These are phyloP conservation scores for Candida andamanensis DNA, from an alignment of 805 yeast species.

Conservation along the genomic window DNA sequence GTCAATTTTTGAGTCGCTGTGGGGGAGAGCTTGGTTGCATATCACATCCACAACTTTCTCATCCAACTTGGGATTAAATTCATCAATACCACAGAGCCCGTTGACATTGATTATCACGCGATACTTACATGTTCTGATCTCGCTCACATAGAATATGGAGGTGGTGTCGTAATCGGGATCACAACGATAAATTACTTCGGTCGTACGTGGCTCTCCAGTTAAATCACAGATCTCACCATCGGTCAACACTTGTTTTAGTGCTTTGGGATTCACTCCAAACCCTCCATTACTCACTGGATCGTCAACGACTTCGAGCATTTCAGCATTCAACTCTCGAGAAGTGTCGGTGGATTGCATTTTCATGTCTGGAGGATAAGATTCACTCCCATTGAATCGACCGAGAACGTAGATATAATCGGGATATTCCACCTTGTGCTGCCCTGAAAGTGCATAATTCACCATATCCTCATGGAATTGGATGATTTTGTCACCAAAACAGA, in stretches of 20 bases:
- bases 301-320: slow-evolving; percentile 23
- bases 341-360: slow-evolving; percentile 19
- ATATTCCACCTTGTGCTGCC: slow-evolving; percentile 23
- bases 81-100: slow-evolving; percentile 39
- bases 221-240: slow-evolving; percentile 58
- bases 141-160: slow-evolving; percentile 39
- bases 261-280: slow-evolving; percentile 18
- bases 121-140: slow-evolving; percentile 55
- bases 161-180: slow-evolving; percentile 22
- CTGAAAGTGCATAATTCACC: slow-evolving; percentile 18
- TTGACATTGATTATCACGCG: slow-evolving; percentile 48
- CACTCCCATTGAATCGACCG: slow-evolving; percentile 29
- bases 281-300: slow-evolving; percentile 13
- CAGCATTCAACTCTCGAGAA: slow-evolving; percentile 12
- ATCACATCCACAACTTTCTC: slow-evolving; percentile 23
- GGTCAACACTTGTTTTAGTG: slow-evolving; percentile 30
- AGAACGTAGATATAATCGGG: slow-evolving; percentile 32
- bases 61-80: slow-evolving; percentile 23
- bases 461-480: slow-evolving; percentile 43
- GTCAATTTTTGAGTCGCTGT: slow-evolving; percentile 1
- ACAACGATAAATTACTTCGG: slow-evolving; percentile 57
- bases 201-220: slow-evolving; percentile 46
- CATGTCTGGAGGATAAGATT: slow-evolving; percentile 9
- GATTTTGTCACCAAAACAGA: slow-evolving; percentile 45
- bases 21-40: slow-evolving; percentile 18